Base-by-base conservation (phyloP, 1,284 basidiomycete species). In the Cerrena zonata region DNA sequence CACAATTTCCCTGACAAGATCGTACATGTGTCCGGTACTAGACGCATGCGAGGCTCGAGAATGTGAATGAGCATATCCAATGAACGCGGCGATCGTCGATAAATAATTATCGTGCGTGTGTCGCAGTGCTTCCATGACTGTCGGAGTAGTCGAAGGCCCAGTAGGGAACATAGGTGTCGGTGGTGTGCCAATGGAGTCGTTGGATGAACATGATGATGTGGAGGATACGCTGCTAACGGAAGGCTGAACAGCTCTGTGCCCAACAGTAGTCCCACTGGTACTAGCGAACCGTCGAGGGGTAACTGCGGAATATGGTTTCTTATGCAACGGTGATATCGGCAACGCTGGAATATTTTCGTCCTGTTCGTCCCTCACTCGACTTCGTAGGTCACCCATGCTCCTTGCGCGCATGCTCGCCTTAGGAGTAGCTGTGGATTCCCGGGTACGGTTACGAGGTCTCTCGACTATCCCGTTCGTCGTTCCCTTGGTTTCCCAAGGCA, bases 21-120 rank as follows among this genome's bases (percentile, higher is more conserved):
- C 93, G 65, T 97, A 94, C 65, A 98, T 79, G 59, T 94, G 88
- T 0, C 92, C 93, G 34, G 92, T 95, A 55, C 86, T 91, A 5
- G 92, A 91, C 0, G 94, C 90, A 67, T 96, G 92, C 18, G 89
- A 89, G 22, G 82, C 76, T 48, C 89, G 84, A 18, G 90, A 87
- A 72, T 98, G 91, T 13, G 90, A 91, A 64, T 99, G 94, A 1
- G 93, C 89, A 62, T 97, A 94, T 1, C 94, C 94, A 61, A 99
- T 95, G 67, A 99, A 94, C 2, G 94, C 94, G 11, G 95, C 94
- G 60, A 97, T 92, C 15, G 91, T 90, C 3, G 92, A 95, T 5
- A 97, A 75, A 56, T 96, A 88, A 53, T 89, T 83, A 62, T 95
- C 92, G 65, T 95, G 91, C 10, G 90, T 89, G 48, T 75, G 68